A percentile compares a stretch with the other conserved stretches of the same genome.
Evolutionary conservation across 257 asterid species (phyloP).

Genomic region (Linderniella brevidens): DNA sequence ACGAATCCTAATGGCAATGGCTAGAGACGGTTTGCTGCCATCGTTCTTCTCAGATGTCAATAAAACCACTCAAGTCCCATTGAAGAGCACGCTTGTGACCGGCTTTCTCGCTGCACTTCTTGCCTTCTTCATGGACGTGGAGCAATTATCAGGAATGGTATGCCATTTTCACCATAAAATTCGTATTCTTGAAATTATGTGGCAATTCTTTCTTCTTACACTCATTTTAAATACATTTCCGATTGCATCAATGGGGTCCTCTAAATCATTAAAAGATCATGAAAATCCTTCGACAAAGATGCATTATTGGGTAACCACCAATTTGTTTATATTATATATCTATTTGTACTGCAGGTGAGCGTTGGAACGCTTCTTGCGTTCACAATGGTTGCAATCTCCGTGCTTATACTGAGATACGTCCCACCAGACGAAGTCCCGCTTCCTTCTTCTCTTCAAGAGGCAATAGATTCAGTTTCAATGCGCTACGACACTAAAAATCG

Average conservation of each 20-base stretch:
- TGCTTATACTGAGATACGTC: slow-evolving; percentile 80
- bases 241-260: too few species aligned
- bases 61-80: slow-evolving; percentile 63
- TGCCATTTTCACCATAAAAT: not conserved
- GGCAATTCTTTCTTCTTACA: not conserved
- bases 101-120: slow-evolving; percentile 62
- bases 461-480: slow-evolving; percentile 63
- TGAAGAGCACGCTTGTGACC: slow-evolving; percentile 63
- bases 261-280: too few species aligned
- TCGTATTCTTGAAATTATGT: not conserved
- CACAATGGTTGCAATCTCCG: slow-evolving; percentile 76
- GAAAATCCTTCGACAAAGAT: too few species aligned
- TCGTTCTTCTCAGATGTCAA: slow-evolving; percentile 75
- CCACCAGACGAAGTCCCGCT: slow-evolving; percentile 87
- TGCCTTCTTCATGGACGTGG: slow-evolving; percentile 88
- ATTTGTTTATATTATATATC: too few species aligned
- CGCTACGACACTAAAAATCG: slow-evolving; percentile 19
- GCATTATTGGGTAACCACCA: too few species aligned
- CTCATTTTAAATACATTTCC: not conserved
- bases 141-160: slow-evolving; percentile 94
- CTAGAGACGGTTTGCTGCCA: slow-evolving; percentile 93
- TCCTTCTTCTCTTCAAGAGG: slow-evolving; percentile 63
- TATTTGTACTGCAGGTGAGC: slow-evolving; percentile 64
- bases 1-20: slow-evolving; percentile 93
- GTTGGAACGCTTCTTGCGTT: slow-evolving; percentile 97